These are phyloP conservation scores for Tulasnella sp. DNA, from an alignment of 768 basidiomycete genomes.

Conservation along the genomic window DNA sequence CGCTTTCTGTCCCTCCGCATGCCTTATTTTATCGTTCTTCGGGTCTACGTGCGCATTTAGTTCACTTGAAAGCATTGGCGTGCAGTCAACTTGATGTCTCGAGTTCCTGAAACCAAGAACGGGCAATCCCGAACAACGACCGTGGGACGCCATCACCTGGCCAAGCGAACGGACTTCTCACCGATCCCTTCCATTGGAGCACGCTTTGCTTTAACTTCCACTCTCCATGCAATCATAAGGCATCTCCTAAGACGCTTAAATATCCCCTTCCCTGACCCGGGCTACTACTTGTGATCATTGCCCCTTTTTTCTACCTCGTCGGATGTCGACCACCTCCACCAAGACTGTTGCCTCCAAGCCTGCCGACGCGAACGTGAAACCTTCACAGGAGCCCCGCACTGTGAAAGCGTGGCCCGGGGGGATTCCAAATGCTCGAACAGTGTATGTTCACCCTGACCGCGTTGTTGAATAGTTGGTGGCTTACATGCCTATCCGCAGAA, in stretches of 20 bases:
- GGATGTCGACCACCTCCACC: background rate
- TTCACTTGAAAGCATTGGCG: background rate
- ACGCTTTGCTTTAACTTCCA: background rate
- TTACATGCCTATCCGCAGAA: background rate
- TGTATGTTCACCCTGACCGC: background rate
- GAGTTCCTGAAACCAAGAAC: background rate
- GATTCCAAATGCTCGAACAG: background rate
- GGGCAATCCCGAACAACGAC: background rate
- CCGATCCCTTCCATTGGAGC: background rate
- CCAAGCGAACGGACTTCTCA: background rate
- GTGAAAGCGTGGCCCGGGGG: slow-evolving; percentile 6
- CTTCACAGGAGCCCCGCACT: background rate
- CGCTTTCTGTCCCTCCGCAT: background rate
- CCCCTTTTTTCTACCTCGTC: background rate
- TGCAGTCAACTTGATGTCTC: background rate
- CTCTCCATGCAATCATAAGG: background rate
- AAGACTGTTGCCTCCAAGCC: background rate
- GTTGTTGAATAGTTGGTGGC: background rate
- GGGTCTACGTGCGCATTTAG: background rate
- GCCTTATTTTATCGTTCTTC: background rate
- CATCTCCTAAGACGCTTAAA: background rate
- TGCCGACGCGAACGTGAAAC: background rate
- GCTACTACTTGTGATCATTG: background rate
- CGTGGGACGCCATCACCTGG: background rate
- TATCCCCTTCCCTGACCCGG: background rate